Percentiles rank a stretch among this genome's conserved stretches.
Conservation (phyloP, 2,329 filamentous ascomycete species). For the Fusarium udum region DNA sequence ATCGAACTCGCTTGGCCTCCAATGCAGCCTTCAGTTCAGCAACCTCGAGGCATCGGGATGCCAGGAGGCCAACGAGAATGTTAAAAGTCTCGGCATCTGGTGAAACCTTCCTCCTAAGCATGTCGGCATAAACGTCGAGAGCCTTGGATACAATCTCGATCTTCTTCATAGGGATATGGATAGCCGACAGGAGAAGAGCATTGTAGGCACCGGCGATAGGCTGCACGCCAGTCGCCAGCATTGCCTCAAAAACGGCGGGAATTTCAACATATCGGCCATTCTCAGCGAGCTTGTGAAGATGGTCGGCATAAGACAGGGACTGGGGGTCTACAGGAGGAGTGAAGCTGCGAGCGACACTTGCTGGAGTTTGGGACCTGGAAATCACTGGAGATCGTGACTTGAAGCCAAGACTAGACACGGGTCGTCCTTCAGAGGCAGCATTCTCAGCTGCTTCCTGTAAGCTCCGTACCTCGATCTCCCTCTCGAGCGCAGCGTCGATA, state of each 20-base stretch:
- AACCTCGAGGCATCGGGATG: conserved; percentile 82
- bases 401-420: conserved; percentile 53
- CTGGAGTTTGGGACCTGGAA: conserved; percentile 55
- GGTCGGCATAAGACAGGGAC: conserved; percentile 77
- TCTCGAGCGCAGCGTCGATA: conserved; percentile 84
- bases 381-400: conserved; percentile 53
- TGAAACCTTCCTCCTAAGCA: conserved; percentile 84
- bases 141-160: conserved; percentile 90
- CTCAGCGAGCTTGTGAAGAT: conserved; percentile 78
- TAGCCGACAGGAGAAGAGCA: conserved; percentile 83
- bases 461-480: conserved; percentile 72
- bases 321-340: conserved; percentile 71
- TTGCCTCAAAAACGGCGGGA: conserved; percentile 87
- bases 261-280: conserved; percentile 84
- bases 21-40: conserved; percentile 75
- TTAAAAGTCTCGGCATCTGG: conserved; percentile 89
- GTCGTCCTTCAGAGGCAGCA: conserved; percentile 50
- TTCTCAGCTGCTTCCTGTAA: conserved; percentile 57
- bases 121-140: conserved; percentile 94
- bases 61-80: conserved; percentile 84
- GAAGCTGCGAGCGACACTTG: conserved; percentile 63
- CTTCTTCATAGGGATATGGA: conserved; percentile 80
- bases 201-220: conserved; percentile 92
- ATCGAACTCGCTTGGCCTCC: conserved; percentile 84
- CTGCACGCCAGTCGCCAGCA: conserved; percentile 83